Conservation (phyloP, 1,284 basidiomycete genomes). For the Gomphus sp. region DNA sequence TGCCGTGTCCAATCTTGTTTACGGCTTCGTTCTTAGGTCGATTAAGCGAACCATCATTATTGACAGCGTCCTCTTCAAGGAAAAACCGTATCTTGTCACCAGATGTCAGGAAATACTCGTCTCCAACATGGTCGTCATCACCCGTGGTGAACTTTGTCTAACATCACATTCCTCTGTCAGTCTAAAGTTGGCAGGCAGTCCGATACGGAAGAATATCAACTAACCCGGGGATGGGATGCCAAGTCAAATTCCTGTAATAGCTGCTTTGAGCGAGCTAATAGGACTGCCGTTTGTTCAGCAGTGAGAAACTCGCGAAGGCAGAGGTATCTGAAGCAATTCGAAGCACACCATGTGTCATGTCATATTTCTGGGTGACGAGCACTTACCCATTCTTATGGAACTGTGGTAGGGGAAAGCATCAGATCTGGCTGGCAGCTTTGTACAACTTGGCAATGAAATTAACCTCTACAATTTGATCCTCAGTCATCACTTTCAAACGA, state of each 20-base stretch:
- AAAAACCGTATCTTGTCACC: slow-evolving; percentile 93
- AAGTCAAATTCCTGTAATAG: slow-evolving; percentile 72
- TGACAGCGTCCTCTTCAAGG: slow-evolving; percentile 75
- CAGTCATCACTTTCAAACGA: slow-evolving; percentile 31
- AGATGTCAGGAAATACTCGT: slow-evolving; percentile 86
- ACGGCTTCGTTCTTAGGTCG: slow-evolving; percentile 72
- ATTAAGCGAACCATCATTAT: slow-evolving; percentile 52
- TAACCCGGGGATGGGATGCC: slow-evolving; percentile 73
- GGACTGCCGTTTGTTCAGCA: slow-evolving; percentile 43
- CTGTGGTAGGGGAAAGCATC: slow-evolving; percentile 18
- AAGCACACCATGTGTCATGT: neutral
- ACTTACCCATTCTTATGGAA: slow-evolving; percentile 42
- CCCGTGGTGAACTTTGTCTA: slow-evolving; percentile 86
- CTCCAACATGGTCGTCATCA: slow-evolving; percentile 68
- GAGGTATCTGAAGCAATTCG: slow-evolving; percentile 52
- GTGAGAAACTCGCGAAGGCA: slow-evolving; percentile 68
- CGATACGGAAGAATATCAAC: slow-evolving; percentile 14
- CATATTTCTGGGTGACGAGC: neutral
- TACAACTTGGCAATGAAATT: neutral
- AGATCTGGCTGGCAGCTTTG: neutral
- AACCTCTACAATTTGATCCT: slow-evolving; percentile 45
- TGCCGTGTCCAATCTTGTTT: slow-evolving; percentile 81
- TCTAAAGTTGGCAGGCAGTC: neutral
- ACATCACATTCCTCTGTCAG: neutral
- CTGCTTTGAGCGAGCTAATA: slow-evolving; percentile 62